These are phyloP conservation scores for Pichia sp. DNA, from an alignment of 1,139 yeast genomes.

Conservation along the genomic window DNA sequence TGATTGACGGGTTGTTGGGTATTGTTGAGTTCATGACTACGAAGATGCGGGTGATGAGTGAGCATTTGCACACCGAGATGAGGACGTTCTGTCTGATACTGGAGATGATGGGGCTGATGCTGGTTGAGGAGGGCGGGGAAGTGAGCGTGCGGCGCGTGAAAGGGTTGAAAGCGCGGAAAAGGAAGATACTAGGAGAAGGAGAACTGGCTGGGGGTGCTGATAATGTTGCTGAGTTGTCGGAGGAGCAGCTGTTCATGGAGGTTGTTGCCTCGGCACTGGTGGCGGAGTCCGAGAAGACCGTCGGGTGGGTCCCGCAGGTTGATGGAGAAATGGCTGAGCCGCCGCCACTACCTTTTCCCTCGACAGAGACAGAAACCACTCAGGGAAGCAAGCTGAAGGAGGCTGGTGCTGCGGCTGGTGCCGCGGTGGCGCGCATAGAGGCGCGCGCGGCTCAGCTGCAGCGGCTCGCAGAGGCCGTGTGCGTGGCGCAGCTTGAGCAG, in stretches of 20 bases:
- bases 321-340: slow-evolving; percentile 12
- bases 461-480: too few species aligned
- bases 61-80: slow-evolving; percentile 31
- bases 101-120: slow-evolving; percentile 71
- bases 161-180: slow-evolving; percentile 48
- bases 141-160: slow-evolving; percentile 57
- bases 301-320: slow-evolving; percentile 23
- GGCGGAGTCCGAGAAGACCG: slow-evolving; percentile 21
- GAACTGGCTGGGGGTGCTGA: slow-evolving; percentile 6
- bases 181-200: slow-evolving; percentile 15
- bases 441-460: too few species aligned
- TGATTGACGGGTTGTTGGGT: slow-evolving; percentile 16
- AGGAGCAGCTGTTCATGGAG: slow-evolving; percentile 23
- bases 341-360: neutral
- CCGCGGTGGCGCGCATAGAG: too few species aligned
- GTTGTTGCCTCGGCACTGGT: slow-evolving; percentile 29
- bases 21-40: slow-evolving; percentile 18
- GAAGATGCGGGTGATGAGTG: slow-evolving; percentile 32
- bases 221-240: slow-evolving; percentile 15
- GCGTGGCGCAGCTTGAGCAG: too few species aligned
- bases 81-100: slow-evolving; percentile 51
- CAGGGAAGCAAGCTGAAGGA: too few species aligned
- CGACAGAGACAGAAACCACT: too few species aligned
- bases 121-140: slow-evolving; percentile 37
- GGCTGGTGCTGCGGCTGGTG: too few species aligned